Percentiles rank a stretch among this genome's conserved stretches.
phyloP scores from a whole-genome alignment of 495 filamentous ascomycete genomes.

The Parmelia sp. region DNA sequence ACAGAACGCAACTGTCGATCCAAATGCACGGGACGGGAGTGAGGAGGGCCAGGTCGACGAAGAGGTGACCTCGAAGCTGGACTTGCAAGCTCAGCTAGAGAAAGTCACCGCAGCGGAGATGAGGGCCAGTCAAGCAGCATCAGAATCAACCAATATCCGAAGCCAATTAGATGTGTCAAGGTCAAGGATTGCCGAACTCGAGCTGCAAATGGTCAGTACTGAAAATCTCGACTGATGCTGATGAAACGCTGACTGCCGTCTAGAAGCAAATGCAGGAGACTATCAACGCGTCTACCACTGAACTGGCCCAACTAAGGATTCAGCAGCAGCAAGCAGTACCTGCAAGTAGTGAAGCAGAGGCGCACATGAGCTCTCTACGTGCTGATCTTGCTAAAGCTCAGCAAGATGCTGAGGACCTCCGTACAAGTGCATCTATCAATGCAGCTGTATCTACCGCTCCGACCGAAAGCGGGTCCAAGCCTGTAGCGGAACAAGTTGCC shows the following conservation, averaged over 20 bases:
- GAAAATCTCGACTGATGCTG: background rate
- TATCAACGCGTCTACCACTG: constrained; percentile 23
- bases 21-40: constrained; percentile 18
- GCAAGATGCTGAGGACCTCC: constrained; percentile 38
- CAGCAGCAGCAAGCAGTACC: constrained; percentile 11
- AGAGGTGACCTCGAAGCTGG: constrained; percentile 34
- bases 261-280: constrained; percentile 30
- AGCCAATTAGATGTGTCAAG: constrained; percentile 19
- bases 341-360: constrained; percentile 19
- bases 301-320: constrained; percentile 17
- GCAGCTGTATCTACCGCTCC: constrained; percentile 19
- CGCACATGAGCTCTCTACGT: constrained; percentile 34
- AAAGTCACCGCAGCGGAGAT: constrained; percentile 46
- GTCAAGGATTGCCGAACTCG: constrained; percentile 39
- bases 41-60: constrained; percentile 30
- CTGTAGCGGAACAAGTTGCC: constrained; percentile 33
- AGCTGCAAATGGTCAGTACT: constrained; percentile 26
- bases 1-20: constrained; percentile 14
- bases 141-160: constrained; percentile 16
- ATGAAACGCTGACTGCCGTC: constrained; percentile 9
- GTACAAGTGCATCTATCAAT: constrained; percentile 28
- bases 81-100: constrained; percentile 39
- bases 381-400: constrained; percentile 40
- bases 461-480: constrained; percentile 26
- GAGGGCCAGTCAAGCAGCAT: constrained; percentile 36